These are phyloP conservation scores for Diplodia intermedia DNA, from an alignment of 2,329 filamentous ascomycete genomes.

Conservation along the genomic window DNA sequence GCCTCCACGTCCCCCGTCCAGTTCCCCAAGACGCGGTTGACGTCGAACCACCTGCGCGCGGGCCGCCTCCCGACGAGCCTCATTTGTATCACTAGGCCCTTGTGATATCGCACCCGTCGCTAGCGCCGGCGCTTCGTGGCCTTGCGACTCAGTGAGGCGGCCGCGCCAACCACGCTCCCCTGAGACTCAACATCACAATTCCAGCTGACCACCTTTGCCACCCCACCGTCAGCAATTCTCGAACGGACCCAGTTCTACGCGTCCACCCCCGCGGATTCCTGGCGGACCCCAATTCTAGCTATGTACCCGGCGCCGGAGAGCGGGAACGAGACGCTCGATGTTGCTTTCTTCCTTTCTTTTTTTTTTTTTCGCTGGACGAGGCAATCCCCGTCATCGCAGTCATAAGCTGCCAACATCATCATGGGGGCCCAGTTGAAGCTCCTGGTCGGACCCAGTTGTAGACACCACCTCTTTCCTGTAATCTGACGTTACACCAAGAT, in stretches of 20 bases:
- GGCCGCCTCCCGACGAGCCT: conserved; percentile 25
- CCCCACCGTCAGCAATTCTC: background rate
- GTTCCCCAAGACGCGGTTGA: background rate
- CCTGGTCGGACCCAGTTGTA: background rate
- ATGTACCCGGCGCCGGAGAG: background rate
- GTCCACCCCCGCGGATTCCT: background rate
- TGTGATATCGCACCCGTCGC: conserved; percentile 9
- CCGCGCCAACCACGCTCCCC: background rate
- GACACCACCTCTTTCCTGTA: background rate
- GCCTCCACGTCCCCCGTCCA: conserved; percentile 4
- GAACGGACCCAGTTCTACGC: background rate
- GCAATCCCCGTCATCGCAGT: background rate
- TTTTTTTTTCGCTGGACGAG: background rate
- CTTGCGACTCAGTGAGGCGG: conserved; percentile 4
- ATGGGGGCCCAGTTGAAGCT: background rate
- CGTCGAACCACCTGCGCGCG: background rate
- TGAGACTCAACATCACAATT: background rate
- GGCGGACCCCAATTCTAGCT: background rate
- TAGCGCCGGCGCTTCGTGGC: conserved; percentile 16
- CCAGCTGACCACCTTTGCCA: background rate
- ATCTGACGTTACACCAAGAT: background rate
- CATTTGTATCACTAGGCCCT: background rate
- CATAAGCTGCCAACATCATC: background rate
- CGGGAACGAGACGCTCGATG: background rate
- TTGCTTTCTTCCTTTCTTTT: background rate